Conservation (phyloP, 2,329 filamentous ascomycete species). For the Aspergillus quadricinctus region DNA sequence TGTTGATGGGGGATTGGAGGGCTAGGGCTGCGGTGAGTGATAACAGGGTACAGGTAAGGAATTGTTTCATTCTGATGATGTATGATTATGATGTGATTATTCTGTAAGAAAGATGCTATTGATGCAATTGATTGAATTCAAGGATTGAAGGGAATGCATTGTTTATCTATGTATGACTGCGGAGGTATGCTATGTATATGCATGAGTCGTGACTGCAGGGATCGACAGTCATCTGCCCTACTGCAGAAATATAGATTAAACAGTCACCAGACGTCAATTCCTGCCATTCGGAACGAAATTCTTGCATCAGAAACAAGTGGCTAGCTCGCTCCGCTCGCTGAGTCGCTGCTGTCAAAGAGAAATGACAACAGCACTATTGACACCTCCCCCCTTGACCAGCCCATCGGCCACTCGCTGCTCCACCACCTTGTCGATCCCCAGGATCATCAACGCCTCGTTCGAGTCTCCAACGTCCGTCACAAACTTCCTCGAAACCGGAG, state of each 20-base stretch:
- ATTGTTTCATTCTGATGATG: neutral
- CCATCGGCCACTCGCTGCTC: slow-evolving; percentile 51
- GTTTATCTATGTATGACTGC: neutral
- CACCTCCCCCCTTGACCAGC: slow-evolving; percentile 48
- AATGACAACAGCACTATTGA: slow-evolving; percentile 52
- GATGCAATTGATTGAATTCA: no score
- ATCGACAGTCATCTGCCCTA: no score
- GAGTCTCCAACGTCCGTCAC: slow-evolving; percentile 22
- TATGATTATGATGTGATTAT: neutral
- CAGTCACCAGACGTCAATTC: no score
- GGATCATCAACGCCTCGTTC: slow-evolving; percentile 75
- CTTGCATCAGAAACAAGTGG: no score
- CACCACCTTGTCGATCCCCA: slow-evolving; percentile 66
- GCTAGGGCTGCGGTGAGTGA: neutral
- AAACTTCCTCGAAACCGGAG: slow-evolving; percentile 36
- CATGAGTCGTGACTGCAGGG: no score
- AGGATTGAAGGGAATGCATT: neutral
- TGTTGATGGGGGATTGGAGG: neutral
- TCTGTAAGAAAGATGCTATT: no score
- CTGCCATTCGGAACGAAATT: no score
- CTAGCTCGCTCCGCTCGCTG: no score
- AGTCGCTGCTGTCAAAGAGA: slow-evolving; percentile 34
- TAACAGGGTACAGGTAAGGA: neutral
- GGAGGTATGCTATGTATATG: no score
- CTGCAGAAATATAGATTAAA: no score